These are phyloP conservation scores for Ramicandelaber brevisporus DNA, from an alignment of 192 early-diverging fungal genomes.

Conservation along the genomic window DNA sequence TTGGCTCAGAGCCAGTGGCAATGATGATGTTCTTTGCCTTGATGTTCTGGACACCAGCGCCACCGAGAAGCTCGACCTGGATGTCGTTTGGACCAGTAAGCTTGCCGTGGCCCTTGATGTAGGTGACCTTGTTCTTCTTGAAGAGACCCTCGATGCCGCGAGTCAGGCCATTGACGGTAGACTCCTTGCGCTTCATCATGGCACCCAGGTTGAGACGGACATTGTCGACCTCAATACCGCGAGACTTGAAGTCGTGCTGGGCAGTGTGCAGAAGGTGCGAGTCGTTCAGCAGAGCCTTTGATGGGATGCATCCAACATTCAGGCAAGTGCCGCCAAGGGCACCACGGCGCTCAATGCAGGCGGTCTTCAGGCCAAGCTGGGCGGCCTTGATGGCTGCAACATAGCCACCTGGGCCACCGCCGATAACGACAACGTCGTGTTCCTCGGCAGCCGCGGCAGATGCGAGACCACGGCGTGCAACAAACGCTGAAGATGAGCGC, in stretches of 20 bases:
- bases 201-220: constrained; percentile 62
- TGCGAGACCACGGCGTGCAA: no score
- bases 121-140: constrained; percentile 96
- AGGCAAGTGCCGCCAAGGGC: constrained; percentile 92
- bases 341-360: constrained; percentile 89
- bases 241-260: constrained; percentile 67
- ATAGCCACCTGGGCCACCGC: constrained; percentile 95
- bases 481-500: no score
- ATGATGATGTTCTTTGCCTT: constrained; percentile 94
- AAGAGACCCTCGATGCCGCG: constrained; percentile 82
- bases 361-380: constrained; percentile 91
- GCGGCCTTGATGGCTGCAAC: constrained; percentile 97
- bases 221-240: constrained; percentile 76
- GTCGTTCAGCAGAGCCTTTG: constrained; percentile 96
- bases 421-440: constrained; percentile 66
- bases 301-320: constrained; percentile 98
- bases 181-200: constrained; percentile 82
- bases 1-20: constrained; percentile 88
- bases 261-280: constrained; percentile 91
- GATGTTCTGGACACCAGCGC: constrained; percentile 35
- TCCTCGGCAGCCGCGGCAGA: no score
- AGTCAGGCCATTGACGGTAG: constrained; percentile 66
- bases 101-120: constrained; percentile 76
- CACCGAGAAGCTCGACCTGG: constrained; percentile 54
- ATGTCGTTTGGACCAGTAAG: constrained; percentile 57